Evolutionary conservation across 441 rosid genomes (phyloP).

Genomic region (Geranium incanum): DNA sequence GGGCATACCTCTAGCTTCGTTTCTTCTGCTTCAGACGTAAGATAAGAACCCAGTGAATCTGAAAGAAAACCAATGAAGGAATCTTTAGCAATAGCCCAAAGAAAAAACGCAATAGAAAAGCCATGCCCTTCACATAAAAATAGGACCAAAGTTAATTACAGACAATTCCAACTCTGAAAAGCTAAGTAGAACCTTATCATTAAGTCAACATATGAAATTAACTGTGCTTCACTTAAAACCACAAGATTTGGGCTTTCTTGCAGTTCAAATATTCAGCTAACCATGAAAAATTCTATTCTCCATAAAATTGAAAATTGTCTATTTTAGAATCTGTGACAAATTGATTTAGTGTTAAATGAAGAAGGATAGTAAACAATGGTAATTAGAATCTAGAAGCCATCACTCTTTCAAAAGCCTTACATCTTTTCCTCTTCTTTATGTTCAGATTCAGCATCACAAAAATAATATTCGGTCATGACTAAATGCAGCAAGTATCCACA

Average conservation of each 20-base stretch:
- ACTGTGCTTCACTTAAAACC: neutral
- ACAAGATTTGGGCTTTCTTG: neutral
- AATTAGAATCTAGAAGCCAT: neutral
- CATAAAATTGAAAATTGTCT: neutral
- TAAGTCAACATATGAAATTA: neutral
- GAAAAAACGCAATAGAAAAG: neutral
- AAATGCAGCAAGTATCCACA: slow-evolving; percentile 6
- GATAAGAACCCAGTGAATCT: slow-evolving; percentile 11
- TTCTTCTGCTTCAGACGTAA: slow-evolving; percentile 6
- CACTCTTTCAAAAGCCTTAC: slow-evolving; percentile 3
- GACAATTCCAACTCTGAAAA: neutral
- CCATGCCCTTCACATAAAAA: neutral
- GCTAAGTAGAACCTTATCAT: slow-evolving; percentile 1
- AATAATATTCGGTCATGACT: neutral
- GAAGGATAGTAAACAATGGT: neutral
- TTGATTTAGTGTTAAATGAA: neutral
- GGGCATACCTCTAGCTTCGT: neutral
- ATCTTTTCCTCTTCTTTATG: neutral
- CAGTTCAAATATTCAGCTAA: neutral
- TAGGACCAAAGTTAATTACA: neutral
- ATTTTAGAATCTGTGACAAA: neutral
- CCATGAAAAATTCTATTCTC: neutral
- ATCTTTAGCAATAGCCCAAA: neutral
- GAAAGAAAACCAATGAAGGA: neutral
- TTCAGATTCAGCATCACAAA: neutral